Conservation (phyloP, 2,329 filamentous ascomycete genomes). For the Fragosphaeria purpurea region DNA sequence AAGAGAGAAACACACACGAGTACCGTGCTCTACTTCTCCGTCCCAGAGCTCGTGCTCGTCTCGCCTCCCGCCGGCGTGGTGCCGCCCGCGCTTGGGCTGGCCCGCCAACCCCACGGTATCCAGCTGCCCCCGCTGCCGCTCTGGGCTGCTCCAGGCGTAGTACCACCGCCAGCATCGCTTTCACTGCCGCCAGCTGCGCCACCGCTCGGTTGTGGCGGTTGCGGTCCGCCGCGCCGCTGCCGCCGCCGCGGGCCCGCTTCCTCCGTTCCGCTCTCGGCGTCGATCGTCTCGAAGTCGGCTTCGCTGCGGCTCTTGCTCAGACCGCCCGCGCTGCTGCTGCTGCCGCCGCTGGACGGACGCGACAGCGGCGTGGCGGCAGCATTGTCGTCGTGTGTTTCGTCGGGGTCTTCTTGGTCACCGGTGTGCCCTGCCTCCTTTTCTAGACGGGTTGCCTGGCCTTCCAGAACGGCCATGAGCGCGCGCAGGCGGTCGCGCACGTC, state of each 20-base stretch:
- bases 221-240: slow-evolving; percentile 14
- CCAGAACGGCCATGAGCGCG: slow-evolving; percentile 65
- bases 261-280: slow-evolving; percentile 58
- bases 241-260: slow-evolving; percentile 25
- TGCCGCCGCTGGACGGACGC: slow-evolving; percentile 42
- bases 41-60: slow-evolving; percentile 27
- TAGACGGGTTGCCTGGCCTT: slow-evolving; percentile 63
- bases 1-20: too few relatives aligned
- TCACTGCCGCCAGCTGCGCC: slow-evolving; percentile 10
- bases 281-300: slow-evolving; percentile 76
- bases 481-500: slow-evolving; percentile 63
- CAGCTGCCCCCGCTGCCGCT: slow-evolving; percentile 27
- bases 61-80: slow-evolving; percentile 32
- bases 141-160: slow-evolving; percentile 2
- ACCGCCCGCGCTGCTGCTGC: slow-evolving; percentile 52
- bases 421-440: slow-evolving; percentile 7
- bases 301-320: slow-evolving; percentile 78
- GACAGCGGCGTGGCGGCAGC: neutral
- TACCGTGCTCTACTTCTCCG: slow-evolving; percentile 19
- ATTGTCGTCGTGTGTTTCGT: neutral
- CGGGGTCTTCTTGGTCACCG: too few relatives aligned
- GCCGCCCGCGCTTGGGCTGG: slow-evolving; percentile 27
- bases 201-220: slow-evolving; percentile 17
- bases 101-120: slow-evolving; percentile 39
- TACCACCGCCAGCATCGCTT: neutral